A percentile compares a stretch with the other conserved stretches of the same genome.
Conservation (phyloP, 1,284 basidiomycete species). For the Melampsora americana region DNA sequence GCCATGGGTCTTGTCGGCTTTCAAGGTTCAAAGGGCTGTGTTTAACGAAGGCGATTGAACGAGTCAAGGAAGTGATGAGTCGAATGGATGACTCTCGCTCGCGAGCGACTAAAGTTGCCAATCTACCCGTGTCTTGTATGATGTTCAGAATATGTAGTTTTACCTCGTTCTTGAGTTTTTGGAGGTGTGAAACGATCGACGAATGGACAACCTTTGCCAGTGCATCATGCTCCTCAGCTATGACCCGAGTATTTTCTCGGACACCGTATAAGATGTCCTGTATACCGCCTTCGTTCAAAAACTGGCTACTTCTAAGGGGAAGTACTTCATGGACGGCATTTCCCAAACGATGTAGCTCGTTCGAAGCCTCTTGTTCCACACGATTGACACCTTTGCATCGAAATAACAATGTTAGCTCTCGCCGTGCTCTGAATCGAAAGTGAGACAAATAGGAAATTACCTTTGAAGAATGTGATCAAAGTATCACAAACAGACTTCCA, state of each 20-base stretch:
- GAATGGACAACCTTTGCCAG: conserved; percentile 93
- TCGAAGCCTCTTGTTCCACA: conserved; percentile 90
- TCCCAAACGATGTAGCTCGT: conserved; percentile 91
- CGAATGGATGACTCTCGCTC: conserved; percentile 87
- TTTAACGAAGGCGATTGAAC: conserved; percentile 83
- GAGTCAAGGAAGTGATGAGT: conserved; percentile 80
- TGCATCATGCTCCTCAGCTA: conserved; percentile 95
- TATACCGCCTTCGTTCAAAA: conserved; percentile 76
- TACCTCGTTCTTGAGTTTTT: conserved; percentile 88
- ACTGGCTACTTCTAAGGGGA: conserved; percentile 86
- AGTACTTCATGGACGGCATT: conserved; percentile 95
- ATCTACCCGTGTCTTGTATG: conserved; percentile 62
- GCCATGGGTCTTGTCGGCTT: conserved; percentile 79
- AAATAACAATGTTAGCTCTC: conserved; percentile 46
- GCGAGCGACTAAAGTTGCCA: conserved; percentile 86
- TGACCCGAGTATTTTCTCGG: conserved; percentile 81
- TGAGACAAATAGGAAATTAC: background rate
- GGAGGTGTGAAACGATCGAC: conserved; percentile 94
- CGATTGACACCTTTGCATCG: conserved; percentile 78
- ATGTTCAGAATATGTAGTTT: conserved; percentile 87
- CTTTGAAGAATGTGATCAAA: conserved; percentile 63
- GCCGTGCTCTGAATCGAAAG: background rate
- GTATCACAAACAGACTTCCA: conserved; percentile 97
- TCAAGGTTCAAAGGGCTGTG: conserved; percentile 88
- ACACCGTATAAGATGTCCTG: conserved; percentile 91